Conservation (phyloP, 139 green algal genomes). For the Coelastrella sp. region DNA sequence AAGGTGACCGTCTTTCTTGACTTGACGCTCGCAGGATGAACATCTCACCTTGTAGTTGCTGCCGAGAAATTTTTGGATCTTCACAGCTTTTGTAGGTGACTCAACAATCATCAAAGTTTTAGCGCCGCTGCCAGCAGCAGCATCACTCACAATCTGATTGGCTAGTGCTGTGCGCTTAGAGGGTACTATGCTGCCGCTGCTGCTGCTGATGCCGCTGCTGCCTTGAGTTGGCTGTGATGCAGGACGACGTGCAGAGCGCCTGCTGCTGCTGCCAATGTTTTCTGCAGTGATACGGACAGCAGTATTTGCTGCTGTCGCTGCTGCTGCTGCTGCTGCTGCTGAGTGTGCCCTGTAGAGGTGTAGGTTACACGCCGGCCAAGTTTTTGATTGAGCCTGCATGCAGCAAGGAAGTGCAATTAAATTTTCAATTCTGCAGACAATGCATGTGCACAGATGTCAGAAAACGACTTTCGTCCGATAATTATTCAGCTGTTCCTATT, state of each 20-base stretch:
- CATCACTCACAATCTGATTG: background rate
- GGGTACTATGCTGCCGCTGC: background rate
- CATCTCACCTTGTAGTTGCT: slow-evolving; percentile 59
- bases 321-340: background rate
- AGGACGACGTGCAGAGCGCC: too few relatives aligned
- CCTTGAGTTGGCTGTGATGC: too few relatives aligned
- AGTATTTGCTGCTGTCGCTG: background rate
- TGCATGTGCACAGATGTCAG: too few relatives aligned
- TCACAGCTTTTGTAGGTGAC: slow-evolving; percentile 94
- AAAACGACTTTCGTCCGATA: too few relatives aligned
- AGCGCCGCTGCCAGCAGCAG: background rate
- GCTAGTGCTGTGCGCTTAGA: background rate
- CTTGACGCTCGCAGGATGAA: background rate
- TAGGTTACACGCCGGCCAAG: too few relatives aligned
- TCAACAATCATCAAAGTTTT: slow-evolving; percentile 91
- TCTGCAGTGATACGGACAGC: background rate
- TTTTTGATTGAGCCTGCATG: too few relatives aligned
- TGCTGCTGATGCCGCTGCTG: background rate
- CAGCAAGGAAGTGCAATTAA: too few relatives aligned
- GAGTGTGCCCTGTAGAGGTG: background rate
- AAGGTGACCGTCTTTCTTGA: too few relatives aligned
- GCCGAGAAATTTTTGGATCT: slow-evolving; percentile 93
- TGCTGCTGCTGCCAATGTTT: too few relatives aligned
- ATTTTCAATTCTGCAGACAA: too few relatives aligned
- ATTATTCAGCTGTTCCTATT: too few relatives aligned